Evolutionary conservation across 306 rosid species (phyloP), one percentile per base, ranked within the genome.

Genomic region (Bauhinia variegata): DNA sequence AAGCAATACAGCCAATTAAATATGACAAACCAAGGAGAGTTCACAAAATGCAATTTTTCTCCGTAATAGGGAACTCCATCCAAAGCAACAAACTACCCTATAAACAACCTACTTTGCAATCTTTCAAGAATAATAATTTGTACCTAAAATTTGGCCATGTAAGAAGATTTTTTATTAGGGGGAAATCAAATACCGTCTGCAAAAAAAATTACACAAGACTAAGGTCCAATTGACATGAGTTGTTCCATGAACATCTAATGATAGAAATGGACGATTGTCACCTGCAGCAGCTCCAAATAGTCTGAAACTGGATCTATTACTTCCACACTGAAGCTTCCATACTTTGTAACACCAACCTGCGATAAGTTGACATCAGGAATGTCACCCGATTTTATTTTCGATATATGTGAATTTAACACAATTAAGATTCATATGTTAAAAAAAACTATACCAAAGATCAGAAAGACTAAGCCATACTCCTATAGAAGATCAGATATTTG

Each of bases 201-300:
- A 83, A 57, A 39, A 72, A n/a, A 53, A 71, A 82, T 53, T 47
- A 14, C 69, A 63, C 44, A 63, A 70, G 60, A 62, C 55, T 74
- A 71, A 63, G 67, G 47, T 46, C 59, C 23, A 76, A 64, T 46
- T 50, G 31, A 42, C 60, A 38, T 48, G 59, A 73, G 60, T 57
- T 67, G 60, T 54, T 71, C 68, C 63, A 30, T 44, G 46, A 70
- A 73, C 13, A 51, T 44, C 50, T 36, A 62, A 79, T 4, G 12
- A 68, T 17, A 31, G 44, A 69, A 52, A 54, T 28, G 7, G 33
- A 74, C 59, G 61, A 76, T 76, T 58, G 74, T 70, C 67, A 89
- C 99, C 99, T 90, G 91, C 82, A 95, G 41, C 54, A 90, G 80
- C 79, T 90, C 99, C 83, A 90, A 71, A 82, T 95, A 95, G 70